Percentiles rank a stretch among this genome's conserved stretches.
Evolutionary conservation across 1,284 basidiomycete genomes (phyloP).

Genomic region (Vanrija pseudolonga): DNA sequence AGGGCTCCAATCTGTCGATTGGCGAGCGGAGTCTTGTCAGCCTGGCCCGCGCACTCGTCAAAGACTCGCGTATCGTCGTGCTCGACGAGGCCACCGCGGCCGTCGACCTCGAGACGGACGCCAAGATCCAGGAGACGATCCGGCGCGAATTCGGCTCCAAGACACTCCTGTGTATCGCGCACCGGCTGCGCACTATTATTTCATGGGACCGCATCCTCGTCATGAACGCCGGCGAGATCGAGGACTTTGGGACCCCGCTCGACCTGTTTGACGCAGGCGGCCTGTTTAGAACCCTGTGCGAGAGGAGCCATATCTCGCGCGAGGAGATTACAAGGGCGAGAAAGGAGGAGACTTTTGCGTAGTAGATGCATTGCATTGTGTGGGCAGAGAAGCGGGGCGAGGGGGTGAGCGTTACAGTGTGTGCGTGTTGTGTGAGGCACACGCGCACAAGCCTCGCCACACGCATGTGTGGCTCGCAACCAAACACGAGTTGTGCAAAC

Average conservation of each 20-base stretch:
- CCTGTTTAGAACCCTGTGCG: conserved; percentile 44
- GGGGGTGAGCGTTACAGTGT: too few species aligned
- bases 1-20: conserved; percentile 27
- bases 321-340: conserved; percentile 40
- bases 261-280: conserved; percentile 40
- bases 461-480: too few species aligned
- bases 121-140: conserved; percentile 68
- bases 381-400: too few species aligned
- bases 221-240: conserved; percentile 40
- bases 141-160: conserved; percentile 60
- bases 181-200: conserved; percentile 69
- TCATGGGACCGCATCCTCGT: conserved; percentile 47
- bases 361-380: too few species aligned
- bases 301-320: conserved; percentile 47
- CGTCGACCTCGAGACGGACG: conserved; percentile 74
- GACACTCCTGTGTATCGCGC: conserved; percentile 65
- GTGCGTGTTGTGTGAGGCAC: too few species aligned
- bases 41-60: conserved; percentile 65
- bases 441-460: too few species aligned
- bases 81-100: conserved; percentile 55
- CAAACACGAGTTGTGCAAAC: too few species aligned
- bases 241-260: conserved; percentile 45
- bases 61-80: conserved; percentile 64
- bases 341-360: too few species aligned
- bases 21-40: conserved; percentile 51